These are phyloP conservation scores for Avicennia marina DNA, from an alignment of 257 asterid genomes.

Conservation along the genomic window DNA sequence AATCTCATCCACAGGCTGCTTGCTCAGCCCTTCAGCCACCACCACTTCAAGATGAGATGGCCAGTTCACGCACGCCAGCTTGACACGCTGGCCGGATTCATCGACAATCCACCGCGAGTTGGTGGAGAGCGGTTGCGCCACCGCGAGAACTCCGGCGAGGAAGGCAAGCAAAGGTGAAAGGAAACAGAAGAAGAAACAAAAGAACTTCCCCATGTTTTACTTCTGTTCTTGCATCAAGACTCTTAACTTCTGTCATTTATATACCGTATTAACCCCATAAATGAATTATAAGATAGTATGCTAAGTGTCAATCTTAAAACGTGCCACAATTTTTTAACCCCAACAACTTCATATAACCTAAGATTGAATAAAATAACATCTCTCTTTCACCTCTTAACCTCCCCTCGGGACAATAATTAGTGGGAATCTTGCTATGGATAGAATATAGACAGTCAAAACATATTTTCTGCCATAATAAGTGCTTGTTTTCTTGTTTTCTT, in stretches of 20 bases:
- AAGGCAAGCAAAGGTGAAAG: constrained; percentile 17
- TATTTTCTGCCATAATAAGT: too few species aligned
- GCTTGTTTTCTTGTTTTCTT: too few species aligned
- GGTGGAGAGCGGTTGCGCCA: constrained; percentile 43
- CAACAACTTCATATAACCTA: background rate
- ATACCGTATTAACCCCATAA: background rate
- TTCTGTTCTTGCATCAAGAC: constrained; percentile 8
- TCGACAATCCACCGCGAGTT: constrained; percentile 66
- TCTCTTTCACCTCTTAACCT: background rate
- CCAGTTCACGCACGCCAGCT: constrained; percentile 63
- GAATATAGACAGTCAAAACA: too few species aligned
- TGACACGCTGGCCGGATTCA: constrained; percentile 44
- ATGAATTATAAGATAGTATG: background rate
- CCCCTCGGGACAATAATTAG: background rate
- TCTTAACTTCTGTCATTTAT: background rate
- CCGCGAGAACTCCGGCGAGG: background rate
- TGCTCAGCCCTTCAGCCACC: constrained; percentile 68
- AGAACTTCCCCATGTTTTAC: constrained; percentile 18
- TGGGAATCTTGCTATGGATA: background rate
- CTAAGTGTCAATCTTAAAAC: constrained; percentile 12
- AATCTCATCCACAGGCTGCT: constrained; percentile 52
- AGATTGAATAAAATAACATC: background rate
- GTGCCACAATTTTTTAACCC: constrained; percentile 10
- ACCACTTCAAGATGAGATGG: constrained; percentile 48
- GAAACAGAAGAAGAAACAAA: constrained; percentile 4